Base-by-base conservation (phyloP, 139 green algal species). In the Chlamydomonas urium region DNA sequence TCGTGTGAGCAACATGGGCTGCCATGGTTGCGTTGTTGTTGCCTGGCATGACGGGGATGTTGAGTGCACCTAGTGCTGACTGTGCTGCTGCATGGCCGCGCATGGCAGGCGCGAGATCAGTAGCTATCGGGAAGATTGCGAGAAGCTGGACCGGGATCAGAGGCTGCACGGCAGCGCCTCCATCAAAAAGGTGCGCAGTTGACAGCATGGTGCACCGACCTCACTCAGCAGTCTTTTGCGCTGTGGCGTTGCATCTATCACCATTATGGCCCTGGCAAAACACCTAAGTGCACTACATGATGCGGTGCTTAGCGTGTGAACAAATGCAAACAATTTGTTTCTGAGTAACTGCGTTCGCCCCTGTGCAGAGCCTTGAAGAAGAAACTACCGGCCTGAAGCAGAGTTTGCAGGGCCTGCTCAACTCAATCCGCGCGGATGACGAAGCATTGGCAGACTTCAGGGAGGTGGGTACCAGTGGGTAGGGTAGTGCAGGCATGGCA, bases 361-460 rank as follows among this genome's bases (percentile, higher is more conserved):
- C n/a, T n/a, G n/a, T 57, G 37, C 66, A 83, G 78, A 80, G 70
- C 66, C 69, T 84, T 47, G 74, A 84, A 29, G 73, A 78, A 8
- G 78, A 81, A 47, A 80, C 78, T 2, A 56, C 35, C 14, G 58
- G 47, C 2, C 69, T 84, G 33, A 69, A 75, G 10, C 63, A 75
- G 32, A 76, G 70, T 10, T 56, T 88, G 47, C 71, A 76, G 38
- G 67, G 42, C 50, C 65, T 85, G 62, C 56, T 73, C 36, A 76
- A 77, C 47, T 53, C 76, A 4, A 74, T 79, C 28, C 62, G 66
- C 35, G 48, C 57, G 36, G 76, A 88, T 38, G 76, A 81, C 26
- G 82, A 88, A 50, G 62, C 62, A 4, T 66, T 85, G 33, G 26
- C 63, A 35, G 68, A 77, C 47, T 85, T 88, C 76, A 66, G 74